Conservation (phyloP, 2,329 filamentous ascomycete genomes). For the Cladophialophora exuberans region DNA sequence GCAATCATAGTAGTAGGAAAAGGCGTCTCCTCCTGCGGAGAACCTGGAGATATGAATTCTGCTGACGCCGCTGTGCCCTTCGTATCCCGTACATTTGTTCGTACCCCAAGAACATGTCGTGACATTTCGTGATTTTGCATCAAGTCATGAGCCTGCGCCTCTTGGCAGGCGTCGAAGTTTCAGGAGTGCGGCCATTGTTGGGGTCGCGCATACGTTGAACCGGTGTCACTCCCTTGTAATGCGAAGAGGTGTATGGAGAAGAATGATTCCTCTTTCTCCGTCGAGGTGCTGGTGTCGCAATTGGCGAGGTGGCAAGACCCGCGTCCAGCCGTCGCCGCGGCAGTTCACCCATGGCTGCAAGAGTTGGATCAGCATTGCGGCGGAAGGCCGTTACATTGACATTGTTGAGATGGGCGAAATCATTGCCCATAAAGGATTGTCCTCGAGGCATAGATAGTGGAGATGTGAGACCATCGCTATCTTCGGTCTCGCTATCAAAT, state of each 20-base stretch:
- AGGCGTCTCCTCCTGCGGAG: no score
- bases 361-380: constrained; percentile 54
- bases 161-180: constrained; percentile 28
- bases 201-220: constrained; percentile 34
- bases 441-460: constrained; percentile 46
- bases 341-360: constrained; percentile 44
- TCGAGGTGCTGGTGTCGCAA: constrained; percentile 25
- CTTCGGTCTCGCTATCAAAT: constrained; percentile 61
- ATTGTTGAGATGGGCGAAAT: constrained; percentile 57
- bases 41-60: no score
- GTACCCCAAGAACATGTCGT: constrained; percentile 20
- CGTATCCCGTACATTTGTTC: constrained; percentile 26
- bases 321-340: constrained; percentile 47
- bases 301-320: constrained; percentile 27
- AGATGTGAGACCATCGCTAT: constrained; percentile 45
- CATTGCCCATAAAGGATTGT: constrained; percentile 21
- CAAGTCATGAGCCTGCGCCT: constrained; percentile 29
- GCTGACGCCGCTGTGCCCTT: constrained; percentile 20
- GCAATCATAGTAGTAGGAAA: not conserved
- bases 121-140: constrained; percentile 27
- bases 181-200: constrained; percentile 27
- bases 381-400: constrained; percentile 79
- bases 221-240: constrained; percentile 35
- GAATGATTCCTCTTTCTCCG: constrained; percentile 27
- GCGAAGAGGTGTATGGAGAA: constrained; percentile 34